phyloP scores from a whole-genome alignment of 2,329 filamentous ascomycete genomes.

The Endocalyx cinctus region DNA sequence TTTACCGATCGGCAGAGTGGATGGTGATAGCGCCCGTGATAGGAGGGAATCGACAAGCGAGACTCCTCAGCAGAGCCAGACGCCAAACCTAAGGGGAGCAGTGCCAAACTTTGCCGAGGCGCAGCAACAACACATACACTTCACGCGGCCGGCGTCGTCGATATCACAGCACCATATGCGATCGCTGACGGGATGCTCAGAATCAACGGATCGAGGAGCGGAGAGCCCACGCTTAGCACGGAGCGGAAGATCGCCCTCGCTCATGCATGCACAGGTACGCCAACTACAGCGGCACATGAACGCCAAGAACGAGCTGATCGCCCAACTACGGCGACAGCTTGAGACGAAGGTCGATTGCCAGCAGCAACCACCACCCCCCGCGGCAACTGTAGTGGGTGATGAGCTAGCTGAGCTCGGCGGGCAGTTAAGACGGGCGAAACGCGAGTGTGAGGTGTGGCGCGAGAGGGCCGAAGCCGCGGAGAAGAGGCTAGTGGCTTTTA shows the following conservation, averaged over 20 bases:
- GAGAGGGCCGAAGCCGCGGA: slow-evolving; percentile 53
- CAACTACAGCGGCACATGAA: slow-evolving; percentile 44
- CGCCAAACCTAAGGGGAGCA: too few relatives aligned
- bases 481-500: slow-evolving; percentile 43
- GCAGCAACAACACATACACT: slow-evolving; percentile 33
- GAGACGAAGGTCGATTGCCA: too few relatives aligned
- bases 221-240: background rate
- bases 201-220: too few relatives aligned
- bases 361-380: too few relatives aligned
- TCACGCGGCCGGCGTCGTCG: slow-evolving; percentile 28
- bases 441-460: slow-evolving; percentile 46
- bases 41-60: too few relatives aligned
- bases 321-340: slow-evolving; percentile 40
- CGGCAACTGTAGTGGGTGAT: slow-evolving; percentile 32
- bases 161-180: slow-evolving; percentile 20
- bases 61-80: too few relatives aligned
- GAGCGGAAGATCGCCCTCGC: slow-evolving; percentile 17
- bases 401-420: slow-evolving; percentile 44
- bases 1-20: too few relatives aligned
- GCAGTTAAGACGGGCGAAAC: slow-evolving; percentile 39
- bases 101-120: too few relatives aligned
- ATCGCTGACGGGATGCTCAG: too few relatives aligned
- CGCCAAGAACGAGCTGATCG: slow-evolving; percentile 39
- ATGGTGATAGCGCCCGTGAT: too few relatives aligned
- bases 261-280: slow-evolving; percentile 45